phyloP scores from a whole-genome alignment of 148 eudicot species.

The Amaranthus hypochondriacus region DNA sequence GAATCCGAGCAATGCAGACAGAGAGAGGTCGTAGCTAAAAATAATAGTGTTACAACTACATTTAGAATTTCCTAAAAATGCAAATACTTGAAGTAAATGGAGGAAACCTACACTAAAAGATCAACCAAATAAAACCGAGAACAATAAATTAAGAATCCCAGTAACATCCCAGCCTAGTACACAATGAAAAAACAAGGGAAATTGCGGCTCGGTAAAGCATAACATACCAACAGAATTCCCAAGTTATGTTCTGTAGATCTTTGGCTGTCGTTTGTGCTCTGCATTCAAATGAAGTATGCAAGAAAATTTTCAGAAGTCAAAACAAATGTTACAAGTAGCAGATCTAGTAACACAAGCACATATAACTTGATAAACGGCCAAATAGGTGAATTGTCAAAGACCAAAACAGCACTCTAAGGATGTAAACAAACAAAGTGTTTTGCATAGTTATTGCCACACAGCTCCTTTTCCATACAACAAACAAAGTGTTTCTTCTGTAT shows the following conservation, averaged over 20 bases:
- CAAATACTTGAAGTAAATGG: neutral
- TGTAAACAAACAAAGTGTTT: neutral
- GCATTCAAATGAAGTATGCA: constrained; percentile 22
- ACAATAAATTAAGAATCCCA: neutral
- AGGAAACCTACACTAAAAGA: no score
- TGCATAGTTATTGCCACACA: no score
- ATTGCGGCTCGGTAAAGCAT: neutral
- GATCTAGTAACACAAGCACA: constrained; percentile 3
- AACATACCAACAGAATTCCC: constrained; percentile 79
- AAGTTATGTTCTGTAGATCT: constrained; percentile 65
- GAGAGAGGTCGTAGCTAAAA: no score
- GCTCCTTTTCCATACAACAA: no score
- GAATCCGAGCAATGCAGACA: no score
- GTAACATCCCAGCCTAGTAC: no score
- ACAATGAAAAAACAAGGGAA: neutral
- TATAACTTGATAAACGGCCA: neutral
- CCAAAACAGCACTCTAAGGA: neutral
- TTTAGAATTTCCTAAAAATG: no score
- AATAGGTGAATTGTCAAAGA: constrained; percentile 3
- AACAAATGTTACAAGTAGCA: neutral
- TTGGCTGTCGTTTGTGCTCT: constrained; percentile 56
- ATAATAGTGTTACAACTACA: no score
- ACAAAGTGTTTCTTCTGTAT: no score
- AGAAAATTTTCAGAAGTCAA: constrained; percentile 4
- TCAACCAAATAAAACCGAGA: neutral